phyloP scores from a whole-genome alignment of 352 stramenopile species.

The Globisporangium recalcitrans region DNA sequence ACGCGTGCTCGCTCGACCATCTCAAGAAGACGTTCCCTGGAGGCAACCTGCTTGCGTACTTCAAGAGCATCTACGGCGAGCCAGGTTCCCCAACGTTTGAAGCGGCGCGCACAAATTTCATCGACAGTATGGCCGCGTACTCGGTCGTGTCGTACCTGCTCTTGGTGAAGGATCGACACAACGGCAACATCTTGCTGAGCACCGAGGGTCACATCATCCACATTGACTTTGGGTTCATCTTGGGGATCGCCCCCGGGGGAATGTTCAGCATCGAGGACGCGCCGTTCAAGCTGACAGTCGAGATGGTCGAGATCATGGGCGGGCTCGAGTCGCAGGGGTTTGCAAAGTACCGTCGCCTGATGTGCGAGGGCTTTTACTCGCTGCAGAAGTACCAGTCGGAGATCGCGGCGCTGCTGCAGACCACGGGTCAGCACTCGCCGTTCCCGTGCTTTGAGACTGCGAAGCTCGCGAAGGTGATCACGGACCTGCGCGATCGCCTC shows the following conservation, averaged over 20 bases:
- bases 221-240: conserved; percentile 99
- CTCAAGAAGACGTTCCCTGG: conserved; percentile 92
- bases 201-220: conserved; percentile 94
- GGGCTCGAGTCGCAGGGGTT: conserved; percentile 85
- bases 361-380: conserved; percentile 92
- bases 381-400: conserved; percentile 91
- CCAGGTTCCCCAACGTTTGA: conserved; percentile 35
- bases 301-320: conserved; percentile 97
- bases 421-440: conserved; percentile 91
- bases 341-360: conserved; percentile 87
- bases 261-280: conserved; percentile 97
- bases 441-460: conserved; percentile 92
- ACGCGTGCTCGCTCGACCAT: conserved; percentile 95
- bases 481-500: conserved; percentile 59
- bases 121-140: conserved; percentile 94
- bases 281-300: conserved; percentile 98
- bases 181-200: conserved; percentile 98
- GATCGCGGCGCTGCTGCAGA: conserved; percentile 93
- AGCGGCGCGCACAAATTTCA: conserved; percentile 90
- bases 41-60: conserved; percentile 89
- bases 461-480: conserved; percentile 54
- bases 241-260: conserved; percentile 95
- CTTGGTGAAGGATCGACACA: conserved; percentile 97
- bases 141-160: conserved; percentile 97
- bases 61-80: conserved; percentile 58